phyloP scores from a whole-genome alignment of 2,329 filamentous ascomycete species.

The Ceratocystis variospora region DNA sequence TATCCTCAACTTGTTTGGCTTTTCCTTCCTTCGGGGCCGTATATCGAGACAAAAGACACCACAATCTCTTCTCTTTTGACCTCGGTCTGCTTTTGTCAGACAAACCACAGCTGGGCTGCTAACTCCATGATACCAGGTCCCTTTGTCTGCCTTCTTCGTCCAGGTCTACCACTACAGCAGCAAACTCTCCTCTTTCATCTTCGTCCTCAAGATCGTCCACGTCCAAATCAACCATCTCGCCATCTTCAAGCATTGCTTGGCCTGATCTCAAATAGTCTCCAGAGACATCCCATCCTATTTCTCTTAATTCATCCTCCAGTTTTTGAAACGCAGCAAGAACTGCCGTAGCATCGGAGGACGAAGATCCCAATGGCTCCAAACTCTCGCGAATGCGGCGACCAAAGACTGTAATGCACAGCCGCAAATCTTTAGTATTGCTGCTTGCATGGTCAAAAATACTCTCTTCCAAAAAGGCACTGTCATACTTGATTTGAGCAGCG shows the following conservation, averaged over 20 bases:
- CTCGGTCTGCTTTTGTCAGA: neutral
- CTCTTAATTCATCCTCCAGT: slow-evolving; percentile 34
- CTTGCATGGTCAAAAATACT: slow-evolving; percentile 31
- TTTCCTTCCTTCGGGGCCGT: neutral
- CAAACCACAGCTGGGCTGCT: slow-evolving; percentile 1
- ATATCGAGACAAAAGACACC: neutral
- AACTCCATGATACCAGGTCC: slow-evolving; percentile 37
- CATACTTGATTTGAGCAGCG: slow-evolving; percentile 42
- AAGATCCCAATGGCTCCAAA: slow-evolving; percentile 24
- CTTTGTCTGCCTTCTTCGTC: slow-evolving; percentile 39
- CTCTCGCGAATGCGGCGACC: slow-evolving; percentile 39
- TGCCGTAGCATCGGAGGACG: slow-evolving; percentile 30
- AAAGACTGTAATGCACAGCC: slow-evolving; percentile 39
- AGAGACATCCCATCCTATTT: slow-evolving; percentile 42
- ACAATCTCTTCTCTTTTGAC: neutral
- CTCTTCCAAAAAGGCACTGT: slow-evolving; percentile 35
- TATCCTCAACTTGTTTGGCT: neutral
- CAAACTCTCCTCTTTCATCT: slow-evolving; percentile 41
- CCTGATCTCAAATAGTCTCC: slow-evolving; percentile 37
- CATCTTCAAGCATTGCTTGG: slow-evolving; percentile 39
- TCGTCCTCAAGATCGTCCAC: slow-evolving; percentile 39
- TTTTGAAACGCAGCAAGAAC: slow-evolving; percentile 37
- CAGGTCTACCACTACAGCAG: slow-evolving; percentile 39
- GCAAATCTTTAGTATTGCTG: slow-evolving; percentile 28
- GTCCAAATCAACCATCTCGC: slow-evolving; percentile 36